Evolutionary conservation across 2,329 filamentous ascomycete genomes (phyloP).

Genomic region (Podosphaera xanthii): DNA sequence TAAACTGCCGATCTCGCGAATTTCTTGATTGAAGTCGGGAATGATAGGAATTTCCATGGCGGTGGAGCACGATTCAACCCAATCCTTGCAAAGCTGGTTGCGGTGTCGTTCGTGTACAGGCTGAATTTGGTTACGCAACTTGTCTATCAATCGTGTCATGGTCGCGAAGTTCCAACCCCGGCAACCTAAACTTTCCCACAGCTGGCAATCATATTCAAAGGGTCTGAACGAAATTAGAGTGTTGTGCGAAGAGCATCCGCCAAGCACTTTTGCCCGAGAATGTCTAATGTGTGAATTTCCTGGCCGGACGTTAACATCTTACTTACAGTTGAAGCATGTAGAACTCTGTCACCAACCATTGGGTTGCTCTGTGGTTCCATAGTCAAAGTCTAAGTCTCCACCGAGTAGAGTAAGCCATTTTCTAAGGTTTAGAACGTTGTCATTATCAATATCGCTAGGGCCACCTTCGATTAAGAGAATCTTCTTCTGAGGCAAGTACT

Average conservation of each 20-base stretch:
- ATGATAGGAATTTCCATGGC: constrained; percentile 64
- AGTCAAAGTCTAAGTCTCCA: constrained; percentile 78
- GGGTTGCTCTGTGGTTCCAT: constrained; percentile 66
- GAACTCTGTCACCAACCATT: constrained; percentile 42
- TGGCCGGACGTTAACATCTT: constrained; percentile 15
- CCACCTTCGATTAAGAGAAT: constrained; percentile 73
- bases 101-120: constrained; percentile 67
- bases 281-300: constrained; percentile 84
- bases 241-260: constrained; percentile 85
- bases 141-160: constrained; percentile 62
- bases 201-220: constrained; percentile 68
- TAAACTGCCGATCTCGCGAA: constrained; percentile 47
- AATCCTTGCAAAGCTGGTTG: constrained; percentile 81
- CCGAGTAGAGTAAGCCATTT: constrained; percentile 72
- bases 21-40: constrained; percentile 70
- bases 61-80: constrained; percentile 58
- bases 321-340: background rate
- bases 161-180: constrained; percentile 71
- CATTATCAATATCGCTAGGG: constrained; percentile 72
- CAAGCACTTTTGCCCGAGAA: constrained; percentile 77
- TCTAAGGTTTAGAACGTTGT: constrained; percentile 65
- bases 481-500: constrained; percentile 64
- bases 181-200: constrained; percentile 66
- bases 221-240: constrained; percentile 83
- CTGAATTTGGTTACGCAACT: constrained; percentile 73